Base-by-base conservation (phyloP, 2,329 filamentous ascomycete genomes). In the Arthrobotrys pseudoclavata region DNA sequence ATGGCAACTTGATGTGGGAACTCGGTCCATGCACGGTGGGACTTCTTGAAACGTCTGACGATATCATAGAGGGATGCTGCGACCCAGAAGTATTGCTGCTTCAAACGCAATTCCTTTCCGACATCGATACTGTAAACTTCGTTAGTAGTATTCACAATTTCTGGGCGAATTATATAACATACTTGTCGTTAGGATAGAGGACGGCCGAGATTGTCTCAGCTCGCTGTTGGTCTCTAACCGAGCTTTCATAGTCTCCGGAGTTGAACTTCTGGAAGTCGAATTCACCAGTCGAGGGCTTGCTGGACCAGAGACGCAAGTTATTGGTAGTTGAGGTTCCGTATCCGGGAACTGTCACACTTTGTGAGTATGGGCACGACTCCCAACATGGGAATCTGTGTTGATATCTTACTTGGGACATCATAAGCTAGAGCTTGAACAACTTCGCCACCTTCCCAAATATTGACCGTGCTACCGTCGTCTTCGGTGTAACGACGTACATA, bases 221-320 rank as follows among this genome's bases (percentile, higher is more conserved):
- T 72, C 93, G 91, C 86, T 99, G 96, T 85, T 98, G 94, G 81
- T 99, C 96, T n/a, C 92, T 93, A 45, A 99, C 96, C 12, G 96
- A 96, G 85, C 92, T 96, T 85, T 99, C 96, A 83, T 99, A 99
- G 82, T 99, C 94, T 79, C 96, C 96, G 76, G 88, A 96, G 86
- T 99, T 99, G 90, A 99, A 99, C 84, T 98, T 98, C 83, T 97
- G 95, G 86, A 99, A 99, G 85, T 99, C 95, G 80, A 99, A 99
- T 84, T 99, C 96, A 80, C 96, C 96, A 81, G 93, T 95, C 53
- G 94, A 94, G 50, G 96, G 95, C 85, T 97, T 97, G 87, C 94
- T 97, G 52, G 94, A 97, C 96, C 96, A 99, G 45, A 99, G 87
- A 77, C 96, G 91, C 79, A 99, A 87, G 85, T 99, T 99, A 87